Percentiles rank a stretch among this genome's conserved stretches.
phyloP scores from a whole-genome alignment of 306 rosid genomes.

The Prunus mongolica region DNA sequence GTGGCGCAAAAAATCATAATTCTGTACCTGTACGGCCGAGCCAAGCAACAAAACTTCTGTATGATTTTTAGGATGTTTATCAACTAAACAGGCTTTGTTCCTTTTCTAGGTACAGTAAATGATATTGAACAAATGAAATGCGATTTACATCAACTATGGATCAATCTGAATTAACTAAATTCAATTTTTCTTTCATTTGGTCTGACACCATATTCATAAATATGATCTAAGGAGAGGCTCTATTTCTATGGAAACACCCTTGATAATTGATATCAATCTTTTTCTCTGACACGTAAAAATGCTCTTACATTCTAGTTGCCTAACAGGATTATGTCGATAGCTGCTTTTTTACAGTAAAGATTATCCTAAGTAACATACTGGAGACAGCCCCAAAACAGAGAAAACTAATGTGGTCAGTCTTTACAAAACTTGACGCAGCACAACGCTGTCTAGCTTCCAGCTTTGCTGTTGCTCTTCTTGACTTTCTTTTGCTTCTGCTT shows the following conservation, averaged over 20 bases:
- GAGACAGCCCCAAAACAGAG: neutral
- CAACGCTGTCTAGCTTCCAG: conserved; percentile 8
- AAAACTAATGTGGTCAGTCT: neutral
- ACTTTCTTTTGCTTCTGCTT: conserved; percentile 96
- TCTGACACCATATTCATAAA: no score
- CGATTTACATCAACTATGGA: neutral
- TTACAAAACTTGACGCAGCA: conserved; percentile 1
- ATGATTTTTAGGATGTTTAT: no score
- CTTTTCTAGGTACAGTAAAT: no score
- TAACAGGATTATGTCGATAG: neutral
- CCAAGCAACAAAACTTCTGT: no score
- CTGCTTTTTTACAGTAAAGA: neutral
- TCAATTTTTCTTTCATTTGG: no score
- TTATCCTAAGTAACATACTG: neutral
- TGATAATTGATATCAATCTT: neutral
- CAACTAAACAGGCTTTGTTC: no score
- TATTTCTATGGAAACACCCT: neutral
- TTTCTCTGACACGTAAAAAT: neutral
- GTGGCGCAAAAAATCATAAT: no score
- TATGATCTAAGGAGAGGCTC: no score
- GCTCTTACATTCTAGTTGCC: neutral
- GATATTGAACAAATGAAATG: neutral
- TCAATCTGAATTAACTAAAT: no score
- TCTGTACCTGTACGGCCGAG: no score
- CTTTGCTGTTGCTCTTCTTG: conserved; percentile 55